Base-by-base conservation (phyloP, 2,329 filamentous ascomycete genomes). In the Rachicladosporium sp. region DNA sequence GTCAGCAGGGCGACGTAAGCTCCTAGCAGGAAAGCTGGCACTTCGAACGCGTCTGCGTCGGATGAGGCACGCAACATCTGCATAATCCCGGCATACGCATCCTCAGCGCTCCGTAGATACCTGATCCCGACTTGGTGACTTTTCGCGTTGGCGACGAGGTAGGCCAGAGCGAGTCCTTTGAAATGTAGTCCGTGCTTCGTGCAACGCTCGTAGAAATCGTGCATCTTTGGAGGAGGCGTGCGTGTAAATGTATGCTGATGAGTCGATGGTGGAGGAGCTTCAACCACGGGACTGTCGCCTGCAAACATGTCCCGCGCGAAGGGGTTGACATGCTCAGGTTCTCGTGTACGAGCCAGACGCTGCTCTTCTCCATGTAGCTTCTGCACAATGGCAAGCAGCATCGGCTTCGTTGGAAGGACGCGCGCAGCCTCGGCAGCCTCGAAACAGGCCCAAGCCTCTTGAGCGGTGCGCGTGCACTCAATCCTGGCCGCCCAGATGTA, bases 371-470 rank as follows among this genome's bases (percentile, higher is more conserved):
- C 60, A 8, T 69, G 56, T 10, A 80, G 53, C 46, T 76, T 78
- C 43, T 69, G 64, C 19, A 73, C 67, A 65, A 79, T 76, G 29
- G 70, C 73, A 38, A 67, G 57, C 43, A 74, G 75, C 2, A 76
- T 62, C 19, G 59, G 53, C 23, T 58, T 46, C 38, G 59, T 56
- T n/a, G 58, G 50, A 7, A 53, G 54, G 29, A 59, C 47, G 6
- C 53, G 6, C 10, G 61, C 58, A 13, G 68, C 61, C 51, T 74
- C 66, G 43, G 69, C 75, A 4, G 72, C 67, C 32, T 76, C 55
- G 52, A 78, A 80, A 45, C 71, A 75, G 12, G 75, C 74, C 76
- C 76, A 80, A 4, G 76, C 75, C 58, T 80, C 76, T 44, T 73
- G 67, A 34, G 73, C 57, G 3, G 76, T 79, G 29, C 76, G 64